A percentile compares a stretch with the other conserved stretches of the same genome.
Evolutionary conservation across 768 basidiomycete species (phyloP).

Genomic region (Lactarius vividus): DNA sequence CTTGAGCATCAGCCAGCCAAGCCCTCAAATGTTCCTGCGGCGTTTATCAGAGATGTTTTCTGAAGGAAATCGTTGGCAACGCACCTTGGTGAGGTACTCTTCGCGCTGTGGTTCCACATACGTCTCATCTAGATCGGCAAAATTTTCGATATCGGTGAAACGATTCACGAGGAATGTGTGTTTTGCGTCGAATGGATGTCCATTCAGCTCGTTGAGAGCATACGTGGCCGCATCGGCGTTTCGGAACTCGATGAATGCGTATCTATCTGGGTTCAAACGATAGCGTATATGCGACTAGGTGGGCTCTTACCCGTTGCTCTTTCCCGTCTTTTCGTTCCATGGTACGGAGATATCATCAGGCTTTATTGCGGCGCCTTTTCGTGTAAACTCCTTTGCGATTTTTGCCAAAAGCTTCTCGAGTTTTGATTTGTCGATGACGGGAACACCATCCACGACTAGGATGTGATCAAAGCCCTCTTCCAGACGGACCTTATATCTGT

Average conservation of each 20-base stretch:
- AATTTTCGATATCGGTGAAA: slow-evolving; percentile 88
- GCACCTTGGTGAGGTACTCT: slow-evolving; percentile 72
- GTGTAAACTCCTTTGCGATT: slow-evolving; percentile 79
- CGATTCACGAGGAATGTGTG: slow-evolving; percentile 84
- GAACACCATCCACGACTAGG: slow-evolving; percentile 89
- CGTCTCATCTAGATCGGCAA: slow-evolving; percentile 69
- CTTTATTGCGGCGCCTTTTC: slow-evolving; percentile 75
- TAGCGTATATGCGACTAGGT: not conserved
- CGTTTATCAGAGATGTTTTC: not conserved
- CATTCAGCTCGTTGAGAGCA: slow-evolving; percentile 65
- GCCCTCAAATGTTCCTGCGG: slow-evolving; percentile 88
- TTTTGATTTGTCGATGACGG: slow-evolving; percentile 84
- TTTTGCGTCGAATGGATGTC: slow-evolving; percentile 81
- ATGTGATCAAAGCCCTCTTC: slow-evolving; percentile 89
- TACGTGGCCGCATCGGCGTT: slow-evolving; percentile 66
- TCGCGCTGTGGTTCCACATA: slow-evolving; percentile 73
- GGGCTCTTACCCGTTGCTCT: slow-evolving; percentile 83
- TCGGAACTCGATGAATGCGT: slow-evolving; percentile 77
- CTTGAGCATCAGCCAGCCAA: slow-evolving; percentile 90
- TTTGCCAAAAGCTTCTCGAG: slow-evolving; percentile 77
- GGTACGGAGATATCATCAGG: slow-evolving; percentile 81
- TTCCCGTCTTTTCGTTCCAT: slow-evolving; percentile 77
- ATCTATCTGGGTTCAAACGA: slow-evolving; percentile 43
- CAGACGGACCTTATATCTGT: slow-evolving; percentile 79
- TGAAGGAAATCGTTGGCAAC: slow-evolving; percentile 23